phyloP scores from a whole-genome alignment of 2,329 filamentous ascomycete species.

The Ceratocystis destructans region DNA sequence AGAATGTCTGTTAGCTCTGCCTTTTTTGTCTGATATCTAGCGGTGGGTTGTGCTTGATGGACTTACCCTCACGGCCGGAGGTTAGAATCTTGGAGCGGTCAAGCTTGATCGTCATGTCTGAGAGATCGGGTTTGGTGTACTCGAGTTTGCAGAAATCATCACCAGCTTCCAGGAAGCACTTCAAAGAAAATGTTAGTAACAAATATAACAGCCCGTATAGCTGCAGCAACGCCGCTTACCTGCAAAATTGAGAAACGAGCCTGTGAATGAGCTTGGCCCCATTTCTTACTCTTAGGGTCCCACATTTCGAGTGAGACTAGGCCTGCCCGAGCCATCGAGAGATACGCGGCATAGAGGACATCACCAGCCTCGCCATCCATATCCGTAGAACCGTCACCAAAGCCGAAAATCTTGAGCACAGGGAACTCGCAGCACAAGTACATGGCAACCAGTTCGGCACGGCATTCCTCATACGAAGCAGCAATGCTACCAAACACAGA shows the following conservation, averaged over 20 bases:
- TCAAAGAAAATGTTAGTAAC: conserved; percentile 10
- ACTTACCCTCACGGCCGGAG: conserved; percentile 54
- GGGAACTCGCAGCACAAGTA: conserved; percentile 75
- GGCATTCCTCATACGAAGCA: conserved; percentile 71
- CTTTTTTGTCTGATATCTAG: neutral
- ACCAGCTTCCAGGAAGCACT: conserved; percentile 73
- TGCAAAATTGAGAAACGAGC: conserved; percentile 78
- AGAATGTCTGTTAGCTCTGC: conserved; percentile 21
- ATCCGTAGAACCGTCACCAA: conserved; percentile 61
- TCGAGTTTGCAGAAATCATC: conserved; percentile 74
- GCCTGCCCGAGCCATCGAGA: conserved; percentile 90
- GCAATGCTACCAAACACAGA: conserved; percentile 81
- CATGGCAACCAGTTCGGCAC: conserved; percentile 91
- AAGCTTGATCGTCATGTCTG: conserved; percentile 67
- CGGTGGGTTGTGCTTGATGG: neutral
- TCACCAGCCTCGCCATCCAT: conserved; percentile 68
- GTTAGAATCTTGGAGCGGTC: conserved; percentile 79
- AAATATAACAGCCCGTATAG: neutral
- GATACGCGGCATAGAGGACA: conserved; percentile 74
- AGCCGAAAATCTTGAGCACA: conserved; percentile 82
- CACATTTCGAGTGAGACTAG: conserved; percentile 82
- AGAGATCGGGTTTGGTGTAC: conserved; percentile 58
- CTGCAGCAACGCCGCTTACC: conserved; percentile 21
- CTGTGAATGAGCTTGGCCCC: conserved; percentile 87
- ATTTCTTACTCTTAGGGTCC: conserved; percentile 81